phyloP scores from a whole-genome alignment of 2,329 filamentous ascomycete species.

The Thelonectria discophora region DNA sequence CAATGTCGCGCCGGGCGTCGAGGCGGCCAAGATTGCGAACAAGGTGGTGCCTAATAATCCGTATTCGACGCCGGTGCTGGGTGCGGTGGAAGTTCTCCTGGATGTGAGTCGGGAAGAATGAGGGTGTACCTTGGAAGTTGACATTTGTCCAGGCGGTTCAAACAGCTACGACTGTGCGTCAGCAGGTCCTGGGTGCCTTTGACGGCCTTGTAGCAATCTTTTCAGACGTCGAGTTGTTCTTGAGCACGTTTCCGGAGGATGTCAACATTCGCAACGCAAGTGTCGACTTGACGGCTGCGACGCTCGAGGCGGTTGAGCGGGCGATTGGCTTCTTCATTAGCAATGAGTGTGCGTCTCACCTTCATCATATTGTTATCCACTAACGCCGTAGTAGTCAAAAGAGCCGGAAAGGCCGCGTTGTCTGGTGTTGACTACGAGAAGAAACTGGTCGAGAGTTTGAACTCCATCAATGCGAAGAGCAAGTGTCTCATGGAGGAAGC shows the following conservation, averaged over 20 bases:
- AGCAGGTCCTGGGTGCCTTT: neutral
- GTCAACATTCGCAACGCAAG: neutral
- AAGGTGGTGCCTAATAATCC: constrained; percentile 5
- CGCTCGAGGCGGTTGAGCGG: constrained; percentile 6
- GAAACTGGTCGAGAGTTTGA: neutral
- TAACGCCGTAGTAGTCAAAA: neutral
- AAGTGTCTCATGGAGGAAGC: neutral
- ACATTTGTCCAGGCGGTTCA: constrained; percentile 1
- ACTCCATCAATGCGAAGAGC: neutral
- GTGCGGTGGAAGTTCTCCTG: constrained; percentile 6
- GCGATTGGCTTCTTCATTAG: constrained; percentile 21
- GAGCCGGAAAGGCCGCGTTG: neutral
- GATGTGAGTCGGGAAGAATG: no score
- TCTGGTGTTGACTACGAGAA: neutral
- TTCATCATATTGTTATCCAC: neutral
- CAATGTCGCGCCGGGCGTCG: neutral
- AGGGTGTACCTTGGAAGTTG: no score
- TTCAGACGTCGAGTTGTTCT: constrained; percentile 19
- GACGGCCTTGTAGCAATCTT: constrained; percentile 11
- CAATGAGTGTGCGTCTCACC: constrained; percentile 4
- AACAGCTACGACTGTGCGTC: neutral
- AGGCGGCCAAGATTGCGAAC: neutral
- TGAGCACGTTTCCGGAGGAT: constrained; percentile 9
- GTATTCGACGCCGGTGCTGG: constrained; percentile 11
- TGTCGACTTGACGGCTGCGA: neutral